Base-by-base conservation (phyloP, 192 early-diverging fungal genomes). In the Linderina pennispora region DNA sequence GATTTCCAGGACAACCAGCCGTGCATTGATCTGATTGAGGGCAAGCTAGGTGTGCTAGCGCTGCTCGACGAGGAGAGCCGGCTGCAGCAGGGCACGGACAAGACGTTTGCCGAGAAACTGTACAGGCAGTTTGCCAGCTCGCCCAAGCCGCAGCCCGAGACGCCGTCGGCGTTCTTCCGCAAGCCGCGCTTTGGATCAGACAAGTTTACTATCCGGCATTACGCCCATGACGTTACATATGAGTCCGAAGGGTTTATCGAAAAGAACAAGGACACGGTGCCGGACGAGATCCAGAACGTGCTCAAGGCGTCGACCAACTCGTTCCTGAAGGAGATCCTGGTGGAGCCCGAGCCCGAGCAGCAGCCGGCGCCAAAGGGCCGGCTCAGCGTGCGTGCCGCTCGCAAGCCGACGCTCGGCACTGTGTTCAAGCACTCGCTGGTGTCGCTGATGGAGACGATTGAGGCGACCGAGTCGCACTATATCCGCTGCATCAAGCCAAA, bases 401-500 rank as follows among this genome's bases (percentile, higher is more conserved):
- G 85, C 55, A 94, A 90, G 58, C 87, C 87, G 2, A 97, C 96
- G 5, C 79, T 98, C 13, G 96, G 96, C n/a, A 83, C 92, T 9
- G 94, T 96, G 31, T 98, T 98, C 80, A 96, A 94, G 67, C 77
- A 68, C 25, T 96, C 93, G 13, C 75, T 98, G 43, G 88, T 93
- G 17, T 83, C 80, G 45, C 77, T 98, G 17, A 97, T 98, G 96
- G 89, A 88, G 33, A 98, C 93, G 5, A 90, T 98, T 53, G 83
- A 86, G 45, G 74, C 78, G 15, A 98, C 96, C 39, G 87, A 97
- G 47, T 87, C 86, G 38, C 90, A 93, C 61, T 98, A 98, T 58
- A 98, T 98, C 49, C 90, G 96, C 48, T 98, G 96, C 78, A 93
- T 98, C 71, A 98, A 98, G 74, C 94, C 96, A 16, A 98, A 98